Conservation (phyloP, 2,329 filamentous ascomycete genomes). For the Aurifilum marmelostoma region DNA sequence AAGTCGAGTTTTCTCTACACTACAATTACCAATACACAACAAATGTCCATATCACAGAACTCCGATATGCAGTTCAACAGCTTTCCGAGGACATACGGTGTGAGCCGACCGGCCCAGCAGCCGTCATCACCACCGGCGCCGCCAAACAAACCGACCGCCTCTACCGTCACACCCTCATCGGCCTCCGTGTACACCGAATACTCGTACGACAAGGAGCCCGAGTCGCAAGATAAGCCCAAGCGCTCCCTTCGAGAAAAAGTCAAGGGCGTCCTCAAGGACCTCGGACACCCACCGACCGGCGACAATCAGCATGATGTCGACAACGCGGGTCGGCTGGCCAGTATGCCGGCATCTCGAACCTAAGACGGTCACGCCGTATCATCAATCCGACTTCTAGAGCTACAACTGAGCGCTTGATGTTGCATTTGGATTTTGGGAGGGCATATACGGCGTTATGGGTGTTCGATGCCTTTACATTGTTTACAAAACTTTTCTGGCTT, state of each 20-base stretch:
- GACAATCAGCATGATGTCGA: slow-evolving; percentile 16
- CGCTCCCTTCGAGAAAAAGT: slow-evolving; percentile 24
- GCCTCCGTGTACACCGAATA: slow-evolving; percentile 39
- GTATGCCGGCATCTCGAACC: slow-evolving; percentile 21
- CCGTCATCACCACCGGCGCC: neutral
- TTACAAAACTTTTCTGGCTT: neutral
- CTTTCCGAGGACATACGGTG: slow-evolving; percentile 7
- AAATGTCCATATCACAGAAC: neutral
- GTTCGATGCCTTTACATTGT: neutral
- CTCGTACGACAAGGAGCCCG: slow-evolving; percentile 37
- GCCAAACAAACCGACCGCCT: neutral
- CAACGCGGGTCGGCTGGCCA: slow-evolving; percentile 13
- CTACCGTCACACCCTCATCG: slow-evolving; percentile 31
- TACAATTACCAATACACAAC: neutral
- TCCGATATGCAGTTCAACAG: neutral
- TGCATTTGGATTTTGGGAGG: neutral
- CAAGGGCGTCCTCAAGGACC: slow-evolving; percentile 28
- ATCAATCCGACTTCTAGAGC: slow-evolving; percentile 2
- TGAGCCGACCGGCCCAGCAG: neutral
- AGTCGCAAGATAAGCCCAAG: slow-evolving; percentile 21
- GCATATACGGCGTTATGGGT: neutral
- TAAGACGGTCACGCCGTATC: neutral
- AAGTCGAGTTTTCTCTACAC: neutral
- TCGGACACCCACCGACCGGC: slow-evolving; percentile 12
- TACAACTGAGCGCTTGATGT: neutral